A percentile compares a stretch with the other conserved stretches of the same genome.
These are phyloP conservation scores for Eucalyptus victrix DNA, from an alignment of 345 rosid species.

Conservation along the genomic window DNA sequence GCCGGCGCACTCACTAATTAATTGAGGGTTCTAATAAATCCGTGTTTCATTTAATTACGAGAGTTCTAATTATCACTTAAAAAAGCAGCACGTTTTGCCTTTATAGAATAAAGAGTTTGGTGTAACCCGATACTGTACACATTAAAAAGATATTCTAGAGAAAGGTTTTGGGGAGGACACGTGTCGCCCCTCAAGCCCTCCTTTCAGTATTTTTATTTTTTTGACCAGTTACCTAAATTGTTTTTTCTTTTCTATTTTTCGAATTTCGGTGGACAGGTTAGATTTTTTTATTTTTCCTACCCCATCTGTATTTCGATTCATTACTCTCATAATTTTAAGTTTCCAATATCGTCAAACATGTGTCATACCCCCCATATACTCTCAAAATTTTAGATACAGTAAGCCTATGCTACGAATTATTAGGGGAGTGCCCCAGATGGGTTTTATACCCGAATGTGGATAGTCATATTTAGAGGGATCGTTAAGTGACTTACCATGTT, in stretches of 20 bases:
- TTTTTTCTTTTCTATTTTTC: neutral
- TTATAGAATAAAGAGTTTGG: neutral
- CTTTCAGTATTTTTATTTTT: neutral
- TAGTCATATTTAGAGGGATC: neutral
- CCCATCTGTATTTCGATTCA: neutral
- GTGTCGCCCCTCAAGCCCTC: neutral
- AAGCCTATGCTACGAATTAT: neutral
- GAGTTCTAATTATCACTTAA: neutral
- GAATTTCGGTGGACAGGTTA: neutral
- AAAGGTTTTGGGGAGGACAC: neutral
- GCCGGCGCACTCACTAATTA: slow-evolving; percentile 11
- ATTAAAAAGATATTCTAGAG: neutral
- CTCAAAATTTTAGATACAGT: neutral
- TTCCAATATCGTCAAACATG: neutral
- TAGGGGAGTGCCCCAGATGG: neutral
- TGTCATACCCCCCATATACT: neutral
- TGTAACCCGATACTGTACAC: neutral
- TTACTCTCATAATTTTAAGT: neutral
- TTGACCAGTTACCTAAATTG: neutral
- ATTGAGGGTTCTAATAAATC: neutral
- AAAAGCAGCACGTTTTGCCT: neutral
- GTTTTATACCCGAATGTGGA: neutral
- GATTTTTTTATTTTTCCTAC: neutral
- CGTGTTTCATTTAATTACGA: neutral
- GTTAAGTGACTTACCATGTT: neutral